These are phyloP conservation scores for Suaeda aralocaspica DNA, from an alignment of 148 eudicot genomes.

Conservation along the genomic window DNA sequence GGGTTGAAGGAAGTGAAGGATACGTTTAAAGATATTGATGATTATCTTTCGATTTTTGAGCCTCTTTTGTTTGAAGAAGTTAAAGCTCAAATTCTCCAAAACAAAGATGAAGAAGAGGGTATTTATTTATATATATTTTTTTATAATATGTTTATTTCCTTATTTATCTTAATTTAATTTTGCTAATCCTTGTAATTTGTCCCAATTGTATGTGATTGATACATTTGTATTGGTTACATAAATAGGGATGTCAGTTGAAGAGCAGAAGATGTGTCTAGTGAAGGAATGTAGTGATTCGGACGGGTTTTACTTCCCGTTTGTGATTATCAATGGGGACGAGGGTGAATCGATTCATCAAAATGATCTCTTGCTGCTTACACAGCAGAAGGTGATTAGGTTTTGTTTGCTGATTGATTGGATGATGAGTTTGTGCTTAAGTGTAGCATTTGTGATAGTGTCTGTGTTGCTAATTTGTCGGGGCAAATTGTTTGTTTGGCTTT, in stretches of 20 bases:
- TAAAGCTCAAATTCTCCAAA: constrained; percentile 69
- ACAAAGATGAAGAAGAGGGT: constrained; percentile 67
- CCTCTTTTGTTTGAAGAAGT: constrained; percentile 91
- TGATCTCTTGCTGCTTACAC: constrained; percentile 70
- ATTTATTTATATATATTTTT: constrained; percentile 4
- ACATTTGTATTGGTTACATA: background rate
- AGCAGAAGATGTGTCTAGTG: constrained; percentile 33
- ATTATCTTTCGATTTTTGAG: constrained; percentile 74
- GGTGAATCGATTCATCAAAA: constrained; percentile 49
- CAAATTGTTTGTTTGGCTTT: constrained; percentile 21
- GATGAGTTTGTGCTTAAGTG: background rate
- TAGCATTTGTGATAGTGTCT: background rate
- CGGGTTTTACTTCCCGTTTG: constrained; percentile 53
- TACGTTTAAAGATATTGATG: constrained; percentile 62
- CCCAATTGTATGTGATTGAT: background rate
- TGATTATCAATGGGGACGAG: constrained; percentile 26
- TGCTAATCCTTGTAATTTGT: constrained; percentile 4
- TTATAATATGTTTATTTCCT: no score
- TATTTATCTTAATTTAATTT: no score
- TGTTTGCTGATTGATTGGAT: background rate
- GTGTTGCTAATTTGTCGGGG: constrained; percentile 4
- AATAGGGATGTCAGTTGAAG: constrained; percentile 26
- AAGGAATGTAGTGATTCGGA: constrained; percentile 55
- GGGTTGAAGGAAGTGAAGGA: constrained; percentile 64
- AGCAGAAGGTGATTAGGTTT: constrained; percentile 44